Evolutionary conservation across 2,329 filamentous ascomycete genomes (phyloP), one percentile per base, ranked within the genome.

Genomic region (Neocatenulostroma microsporum): DNA sequence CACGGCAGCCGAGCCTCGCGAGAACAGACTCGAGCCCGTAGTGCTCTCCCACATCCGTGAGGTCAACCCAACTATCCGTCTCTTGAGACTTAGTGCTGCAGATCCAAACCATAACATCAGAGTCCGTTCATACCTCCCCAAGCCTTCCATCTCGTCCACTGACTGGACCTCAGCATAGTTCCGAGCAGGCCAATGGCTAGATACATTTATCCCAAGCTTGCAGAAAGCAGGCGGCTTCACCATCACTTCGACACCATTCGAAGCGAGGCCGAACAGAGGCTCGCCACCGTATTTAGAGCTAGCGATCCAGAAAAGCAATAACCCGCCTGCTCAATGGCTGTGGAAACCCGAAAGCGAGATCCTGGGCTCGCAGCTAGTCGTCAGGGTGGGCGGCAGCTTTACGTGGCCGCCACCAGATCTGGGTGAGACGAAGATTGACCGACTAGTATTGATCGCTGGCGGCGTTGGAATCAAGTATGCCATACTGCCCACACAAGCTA

Each of bases 171-270:
- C 53, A 41, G 55, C 62, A 28, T 59, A 83, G 71, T 93, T 91
- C 62, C 69, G 78, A 5, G 77, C 87, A 4, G 87, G 87, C 36
- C 87, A 94, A 68, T 94, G 86, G 84, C 72, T 94, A 38, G 87
- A 94, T 57, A 79, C 86, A 5, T 80, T 82, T 57, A 73, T 86
- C 36, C 85, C 87, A 2, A 68, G 66, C 24, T 63, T 84, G 29
- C 52, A 71, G 28, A 78, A 81, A 56, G 79, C 84, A 3, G 87
- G 87, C 21, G 87, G 87, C 40, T 94, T 94, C 67, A 94, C 86
- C 27, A 82, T 94, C 46, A 89, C 85, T 5, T 91, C 84, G 1
- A 66, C 81, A 0, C 85, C 85, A 0, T 63, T 69, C 37, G 49
- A 55, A 39, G 56, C 55, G 2, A 38, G 34, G 21, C 53, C 56